phyloP scores from a whole-genome alignment of 371 early-diverging fungal species.

The Mucor plumbeus region DNA sequence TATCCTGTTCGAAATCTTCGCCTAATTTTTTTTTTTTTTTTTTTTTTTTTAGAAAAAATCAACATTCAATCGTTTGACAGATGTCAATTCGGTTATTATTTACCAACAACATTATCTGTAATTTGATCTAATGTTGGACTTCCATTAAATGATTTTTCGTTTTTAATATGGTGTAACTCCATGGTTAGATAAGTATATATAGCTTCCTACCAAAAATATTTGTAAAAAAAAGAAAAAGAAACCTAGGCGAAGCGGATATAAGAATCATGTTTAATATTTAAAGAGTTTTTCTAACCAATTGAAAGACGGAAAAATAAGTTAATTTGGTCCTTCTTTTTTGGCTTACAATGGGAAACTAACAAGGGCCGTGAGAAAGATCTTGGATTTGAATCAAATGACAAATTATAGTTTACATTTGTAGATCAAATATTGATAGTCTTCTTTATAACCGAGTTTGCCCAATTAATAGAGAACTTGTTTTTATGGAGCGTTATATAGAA shows the following conservation, averaged over 20 bases:
- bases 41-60: background rate
- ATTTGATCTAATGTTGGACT: constrained; percentile 19
- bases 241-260: constrained; percentile 1
- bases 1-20: constrained; percentile 15
- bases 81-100: background rate
- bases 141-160: constrained; percentile 13
- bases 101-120: constrained; percentile 24
- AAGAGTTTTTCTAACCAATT: background rate
- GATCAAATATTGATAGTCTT: background rate
- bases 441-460: background rate
- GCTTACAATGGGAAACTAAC: background rate
- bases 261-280: background rate
- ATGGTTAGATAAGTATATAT: background rate
- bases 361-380: constrained; percentile 4
- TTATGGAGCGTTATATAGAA: no score
- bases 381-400: background rate
- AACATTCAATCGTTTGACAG: constrained; percentile 3
- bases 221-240: constrained; percentile 11
- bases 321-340: background rate
- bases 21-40: background rate
- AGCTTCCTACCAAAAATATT: background rate
- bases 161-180: constrained; percentile 16
- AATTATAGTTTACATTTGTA: background rate
- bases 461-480: no score
- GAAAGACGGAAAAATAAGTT: background rate